phyloP scores from a whole-genome alignment of 2,329 filamentous ascomycete genomes.

The Cercospora zeina region DNA sequence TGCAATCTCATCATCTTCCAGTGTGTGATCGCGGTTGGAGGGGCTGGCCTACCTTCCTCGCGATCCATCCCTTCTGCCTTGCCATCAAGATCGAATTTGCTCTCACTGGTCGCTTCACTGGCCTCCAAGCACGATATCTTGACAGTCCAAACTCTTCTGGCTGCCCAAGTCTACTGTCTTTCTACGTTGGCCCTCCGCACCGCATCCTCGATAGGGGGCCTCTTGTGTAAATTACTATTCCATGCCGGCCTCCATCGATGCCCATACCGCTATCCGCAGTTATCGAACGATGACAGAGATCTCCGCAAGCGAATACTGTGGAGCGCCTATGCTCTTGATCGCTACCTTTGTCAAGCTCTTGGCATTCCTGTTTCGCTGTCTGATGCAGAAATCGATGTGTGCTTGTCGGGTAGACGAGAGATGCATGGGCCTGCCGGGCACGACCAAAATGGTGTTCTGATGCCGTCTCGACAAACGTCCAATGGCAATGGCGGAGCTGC shows the following conservation, averaged over 20 bases:
- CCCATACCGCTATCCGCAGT: constrained; percentile 50
- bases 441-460: constrained; percentile 13
- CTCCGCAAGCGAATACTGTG: constrained; percentile 48
- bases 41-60: constrained; percentile 11
- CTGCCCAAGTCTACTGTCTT: constrained; percentile 53
- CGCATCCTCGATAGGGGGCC: constrained; percentile 53
- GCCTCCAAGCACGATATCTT: constrained; percentile 48
- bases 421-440: constrained; percentile 32
- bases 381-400: constrained; percentile 46
- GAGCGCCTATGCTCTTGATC: constrained; percentile 45
- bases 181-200: constrained; percentile 52
- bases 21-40: constrained; percentile 55
- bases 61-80: constrained; percentile 41
- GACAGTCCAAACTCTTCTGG: constrained; percentile 53
- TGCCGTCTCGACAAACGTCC: not conserved
- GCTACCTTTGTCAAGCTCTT: constrained; percentile 42
- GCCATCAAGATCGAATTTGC: constrained; percentile 40
- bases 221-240: constrained; percentile 50
- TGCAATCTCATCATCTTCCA: constrained; percentile 49
- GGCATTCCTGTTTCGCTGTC: constrained; percentile 43
- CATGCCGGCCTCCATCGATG: constrained; percentile 56
- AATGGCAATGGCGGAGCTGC: constrained; percentile 10
- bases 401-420: constrained; percentile 38
- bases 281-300: constrained; percentile 34
- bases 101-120: constrained; percentile 43